phyloP scores from a whole-genome alignment of 2,329 filamentous ascomycete species.

The Microcera coccophila region DNA sequence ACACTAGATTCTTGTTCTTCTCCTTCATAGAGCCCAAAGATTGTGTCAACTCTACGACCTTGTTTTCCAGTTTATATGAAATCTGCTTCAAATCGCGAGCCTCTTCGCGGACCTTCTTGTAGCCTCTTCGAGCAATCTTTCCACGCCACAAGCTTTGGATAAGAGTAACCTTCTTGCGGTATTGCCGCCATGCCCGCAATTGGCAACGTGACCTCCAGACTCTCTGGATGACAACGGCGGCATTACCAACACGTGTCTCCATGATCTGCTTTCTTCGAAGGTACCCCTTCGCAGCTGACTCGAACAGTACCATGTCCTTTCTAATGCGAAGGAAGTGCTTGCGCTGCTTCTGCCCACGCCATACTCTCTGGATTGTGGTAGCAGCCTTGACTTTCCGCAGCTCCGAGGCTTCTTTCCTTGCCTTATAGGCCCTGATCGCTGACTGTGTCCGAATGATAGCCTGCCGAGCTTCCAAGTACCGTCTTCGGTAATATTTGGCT shows the following conservation, averaged over 20 bases:
- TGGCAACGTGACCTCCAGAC: slow-evolving; percentile 80
- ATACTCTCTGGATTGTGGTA: slow-evolving; percentile 91
- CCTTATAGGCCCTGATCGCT: slow-evolving; percentile 69
- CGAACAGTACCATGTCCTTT: slow-evolving; percentile 79
- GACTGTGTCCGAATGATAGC: slow-evolving; percentile 80
- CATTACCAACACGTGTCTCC: slow-evolving; percentile 90
- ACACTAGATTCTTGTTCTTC: slow-evolving; percentile 85
- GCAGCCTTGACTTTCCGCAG: slow-evolving; percentile 80
- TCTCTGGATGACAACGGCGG: slow-evolving; percentile 84
- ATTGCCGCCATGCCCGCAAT: slow-evolving; percentile 77
- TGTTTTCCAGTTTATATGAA: slow-evolving; percentile 98
- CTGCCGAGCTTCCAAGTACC: slow-evolving; percentile 81
- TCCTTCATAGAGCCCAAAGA: slow-evolving; percentile 86
- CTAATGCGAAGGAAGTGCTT: slow-evolving; percentile 75
- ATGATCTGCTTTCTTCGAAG: slow-evolving; percentile 86
- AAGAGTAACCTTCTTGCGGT: slow-evolving; percentile 82
- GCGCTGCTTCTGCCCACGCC: slow-evolving; percentile 87
- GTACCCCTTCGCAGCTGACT: slow-evolving; percentile 88
- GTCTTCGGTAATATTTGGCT: slow-evolving; percentile 90
- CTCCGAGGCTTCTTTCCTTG: slow-evolving; percentile 74
- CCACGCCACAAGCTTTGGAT: slow-evolving; percentile 94
- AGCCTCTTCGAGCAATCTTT: slow-evolving; percentile 71
- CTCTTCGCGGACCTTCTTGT: slow-evolving; percentile 91
- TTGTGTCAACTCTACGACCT: slow-evolving; percentile 97
- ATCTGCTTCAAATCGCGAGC: slow-evolving; percentile 98